These are phyloP conservation scores for Phycomyces nitens DNA, from an alignment of 192 early-diverging fungal species.

Conservation along the genomic window DNA sequence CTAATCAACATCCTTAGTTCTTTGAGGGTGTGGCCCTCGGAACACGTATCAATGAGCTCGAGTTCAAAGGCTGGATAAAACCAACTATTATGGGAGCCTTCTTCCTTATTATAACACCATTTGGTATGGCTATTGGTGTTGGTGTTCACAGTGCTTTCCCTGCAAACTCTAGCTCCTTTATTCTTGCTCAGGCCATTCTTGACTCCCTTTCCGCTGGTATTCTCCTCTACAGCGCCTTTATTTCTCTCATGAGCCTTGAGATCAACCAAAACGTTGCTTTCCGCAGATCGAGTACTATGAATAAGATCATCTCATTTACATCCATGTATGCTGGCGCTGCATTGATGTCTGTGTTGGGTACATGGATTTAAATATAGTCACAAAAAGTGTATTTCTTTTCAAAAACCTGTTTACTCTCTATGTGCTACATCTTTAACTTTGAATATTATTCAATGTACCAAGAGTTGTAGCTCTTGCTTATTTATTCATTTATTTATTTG, in stretches of 20 bases:
- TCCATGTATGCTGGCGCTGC: conserved; percentile 32
- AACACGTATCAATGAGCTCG: conserved; percentile 36
- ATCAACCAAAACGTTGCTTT: conserved; percentile 30
- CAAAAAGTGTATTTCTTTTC: too few relatives aligned
- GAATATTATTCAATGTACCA: too few relatives aligned
- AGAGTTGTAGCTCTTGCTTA: too few relatives aligned
- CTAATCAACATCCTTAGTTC: conserved; percentile 51
- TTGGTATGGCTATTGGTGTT: conserved; percentile 78
- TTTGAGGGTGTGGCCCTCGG: conserved; percentile 50
- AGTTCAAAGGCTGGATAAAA: conserved; percentile 18
- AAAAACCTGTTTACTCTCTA: too few relatives aligned
- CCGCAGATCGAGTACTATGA: neutral
- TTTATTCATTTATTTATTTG: too few relatives aligned
- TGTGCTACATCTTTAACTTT: too few relatives aligned
- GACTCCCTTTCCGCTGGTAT: conserved; percentile 80
- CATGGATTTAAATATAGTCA: conserved; percentile 21
- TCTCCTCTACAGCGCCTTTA: conserved; percentile 69
- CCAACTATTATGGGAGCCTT: conserved; percentile 42
- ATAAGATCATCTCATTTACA: conserved; percentile 20
- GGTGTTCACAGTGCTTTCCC: conserved; percentile 62
- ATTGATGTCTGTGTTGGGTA: conserved; percentile 30
- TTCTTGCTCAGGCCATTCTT: conserved; percentile 67
- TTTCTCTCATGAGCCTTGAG: conserved; percentile 61
- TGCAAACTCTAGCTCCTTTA: conserved; percentile 49
- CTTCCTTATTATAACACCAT: conserved; percentile 71